phyloP scores from a whole-genome alignment of 2,329 filamentous ascomycete genomes.

The Phyllosticta citrichinensis region DNA sequence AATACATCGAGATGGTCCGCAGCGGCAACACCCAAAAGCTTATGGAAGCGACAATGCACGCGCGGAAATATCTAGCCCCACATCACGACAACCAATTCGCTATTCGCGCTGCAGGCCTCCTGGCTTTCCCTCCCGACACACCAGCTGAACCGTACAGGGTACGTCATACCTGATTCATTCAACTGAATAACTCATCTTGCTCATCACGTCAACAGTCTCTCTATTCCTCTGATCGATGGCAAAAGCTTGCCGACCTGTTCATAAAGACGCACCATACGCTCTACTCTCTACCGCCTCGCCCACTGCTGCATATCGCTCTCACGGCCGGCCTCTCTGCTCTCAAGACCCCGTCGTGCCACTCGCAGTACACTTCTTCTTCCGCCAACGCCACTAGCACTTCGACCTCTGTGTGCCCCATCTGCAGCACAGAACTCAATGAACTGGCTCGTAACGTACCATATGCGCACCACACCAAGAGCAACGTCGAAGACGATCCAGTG shows the following conservation, averaged over 20 bases:
- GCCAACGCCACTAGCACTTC: conserved; percentile 48
- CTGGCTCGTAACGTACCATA: conserved; percentile 84
- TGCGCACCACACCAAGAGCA: conserved; percentile 88
- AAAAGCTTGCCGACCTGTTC: conserved; percentile 67
- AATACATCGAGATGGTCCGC: conserved; percentile 86
- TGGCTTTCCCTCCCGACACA: conserved; percentile 61
- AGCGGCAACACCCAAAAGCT: conserved; percentile 49
- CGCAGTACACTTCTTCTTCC: conserved; percentile 47
- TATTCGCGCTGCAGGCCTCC: conserved; percentile 67
- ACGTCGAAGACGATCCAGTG: conserved; percentile 77
- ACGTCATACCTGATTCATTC: conserved; percentile 13
- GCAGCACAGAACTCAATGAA: conserved; percentile 88
- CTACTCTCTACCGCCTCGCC: conserved; percentile 69
- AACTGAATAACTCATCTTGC: neutral
- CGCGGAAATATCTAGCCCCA: conserved; percentile 67
- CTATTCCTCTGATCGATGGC: conserved; percentile 67
- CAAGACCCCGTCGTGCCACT: conserved; percentile 91
- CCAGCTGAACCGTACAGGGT: conserved; percentile 51
- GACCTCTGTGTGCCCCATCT: conserved; percentile 82
- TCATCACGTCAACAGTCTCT: conserved; percentile 43
- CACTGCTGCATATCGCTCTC: conserved; percentile 82
- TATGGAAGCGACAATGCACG: conserved; percentile 69
- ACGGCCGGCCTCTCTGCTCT: conserved; percentile 86
- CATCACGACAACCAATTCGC: conserved; percentile 58
- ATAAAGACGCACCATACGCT: conserved; percentile 77